Percentiles rank a stretch among this genome's conserved stretches.
Evolutionary conservation across 2,329 filamentous ascomycete genomes (phyloP).

Genomic region (Myriosclerotinia curreyana): DNA sequence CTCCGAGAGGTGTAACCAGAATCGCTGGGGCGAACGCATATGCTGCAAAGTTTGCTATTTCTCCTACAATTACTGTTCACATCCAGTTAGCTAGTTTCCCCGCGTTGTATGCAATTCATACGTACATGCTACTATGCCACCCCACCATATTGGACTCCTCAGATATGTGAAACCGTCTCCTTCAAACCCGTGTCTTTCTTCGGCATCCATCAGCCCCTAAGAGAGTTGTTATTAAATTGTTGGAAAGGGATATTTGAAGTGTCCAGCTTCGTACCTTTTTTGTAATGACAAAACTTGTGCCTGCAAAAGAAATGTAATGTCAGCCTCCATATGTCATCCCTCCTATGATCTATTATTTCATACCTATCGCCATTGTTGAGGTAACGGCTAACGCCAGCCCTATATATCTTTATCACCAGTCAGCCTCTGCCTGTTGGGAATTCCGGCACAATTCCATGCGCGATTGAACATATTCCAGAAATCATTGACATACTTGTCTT

Average conservation of each 20-base stretch:
- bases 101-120: slow-evolving; percentile 26
- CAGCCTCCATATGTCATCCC: not conserved
- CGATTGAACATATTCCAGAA: not conserved
- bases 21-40: slow-evolving; percentile 99
- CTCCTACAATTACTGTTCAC: slow-evolving; percentile 76
- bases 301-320: slow-evolving; percentile 46
- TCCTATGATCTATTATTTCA: slow-evolving; percentile 33
- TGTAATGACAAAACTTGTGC: slow-evolving; percentile 97
- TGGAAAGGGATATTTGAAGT: not conserved
- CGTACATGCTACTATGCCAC: slow-evolving; percentile 83
- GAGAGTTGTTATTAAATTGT: slow-evolving; percentile 14
- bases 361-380: slow-evolving; percentile 75
- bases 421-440: slow-evolving; percentile 28
- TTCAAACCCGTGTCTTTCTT: slow-evolving; percentile 90
- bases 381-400: slow-evolving; percentile 72
- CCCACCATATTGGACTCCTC: slow-evolving; percentile 96
- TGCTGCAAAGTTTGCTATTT: slow-evolving; percentile 95
- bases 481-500: slow-evolving; percentile 45
- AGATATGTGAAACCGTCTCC: slow-evolving; percentile 95
- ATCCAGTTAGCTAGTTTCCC: slow-evolving; percentile 33
- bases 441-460: not conserved
- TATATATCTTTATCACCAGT: slow-evolving; percentile 58
- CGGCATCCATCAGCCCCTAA: slow-evolving; percentile 85
- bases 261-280: slow-evolving; percentile 70
- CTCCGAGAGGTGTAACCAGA: slow-evolving; percentile 90